Conservation (phyloP, 2,329 filamentous ascomycete species). For the Orbilia brochopaga region DNA sequence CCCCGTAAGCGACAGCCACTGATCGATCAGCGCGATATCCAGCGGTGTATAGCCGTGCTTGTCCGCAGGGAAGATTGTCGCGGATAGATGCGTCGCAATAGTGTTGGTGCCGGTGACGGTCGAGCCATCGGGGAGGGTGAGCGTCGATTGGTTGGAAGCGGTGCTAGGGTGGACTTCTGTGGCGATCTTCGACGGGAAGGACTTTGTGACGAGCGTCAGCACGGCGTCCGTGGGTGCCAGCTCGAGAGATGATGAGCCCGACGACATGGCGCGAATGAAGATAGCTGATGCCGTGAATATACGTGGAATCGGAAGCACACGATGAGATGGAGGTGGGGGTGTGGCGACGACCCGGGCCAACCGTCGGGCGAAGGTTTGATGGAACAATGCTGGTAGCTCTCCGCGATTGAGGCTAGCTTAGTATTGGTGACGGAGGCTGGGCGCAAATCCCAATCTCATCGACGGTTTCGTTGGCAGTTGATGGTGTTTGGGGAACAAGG, state of each 20-base stretch:
- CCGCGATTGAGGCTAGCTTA: background rate
- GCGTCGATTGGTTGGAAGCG: constrained; percentile 24
- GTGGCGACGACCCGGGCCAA: constrained; percentile 27
- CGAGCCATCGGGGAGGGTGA: constrained; percentile 38
- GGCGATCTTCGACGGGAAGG: constrained; percentile 28
- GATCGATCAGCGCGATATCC: constrained; percentile 84
- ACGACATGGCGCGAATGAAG: constrained; percentile 34
- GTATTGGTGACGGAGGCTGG: background rate
- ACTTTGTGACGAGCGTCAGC: constrained; percentile 42
- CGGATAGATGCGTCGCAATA: constrained; percentile 59
- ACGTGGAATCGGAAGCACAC: constrained; percentile 7
- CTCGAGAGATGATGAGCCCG: constrained; percentile 38
- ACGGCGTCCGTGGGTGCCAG: constrained; percentile 41
- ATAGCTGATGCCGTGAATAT: constrained; percentile 8
- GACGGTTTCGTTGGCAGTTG: constrained; percentile 1
- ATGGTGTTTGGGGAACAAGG: constrained; percentile 3
- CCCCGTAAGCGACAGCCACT: constrained; percentile 79
- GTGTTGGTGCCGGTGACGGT: constrained; percentile 54
- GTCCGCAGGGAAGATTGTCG: constrained; percentile 71
- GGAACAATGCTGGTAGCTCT: constrained; percentile 17
- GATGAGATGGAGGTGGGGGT: constrained; percentile 7
- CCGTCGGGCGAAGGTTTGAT: constrained; percentile 29
- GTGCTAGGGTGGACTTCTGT: constrained; percentile 12
- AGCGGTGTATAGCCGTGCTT: constrained; percentile 73
- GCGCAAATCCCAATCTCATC: background rate